Evolutionary conservation across 75 land plant genomes (phyloP).

Genomic region (Pinus albicaulis): DNA sequence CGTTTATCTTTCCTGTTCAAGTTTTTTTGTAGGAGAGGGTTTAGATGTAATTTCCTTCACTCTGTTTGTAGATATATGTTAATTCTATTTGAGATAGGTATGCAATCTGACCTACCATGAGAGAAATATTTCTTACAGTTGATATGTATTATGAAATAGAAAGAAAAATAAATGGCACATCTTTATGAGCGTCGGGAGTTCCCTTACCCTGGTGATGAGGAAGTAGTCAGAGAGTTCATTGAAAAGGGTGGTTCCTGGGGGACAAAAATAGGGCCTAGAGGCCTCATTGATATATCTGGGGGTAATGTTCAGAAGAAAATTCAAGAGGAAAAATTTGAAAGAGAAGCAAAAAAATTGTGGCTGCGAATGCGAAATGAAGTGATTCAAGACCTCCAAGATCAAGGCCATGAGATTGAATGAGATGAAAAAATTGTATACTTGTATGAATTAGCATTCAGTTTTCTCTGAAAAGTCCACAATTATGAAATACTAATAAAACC

Average conservation of each 20-base stretch:
- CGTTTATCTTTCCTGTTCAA: neutral
- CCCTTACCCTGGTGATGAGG: constrained; percentile 78
- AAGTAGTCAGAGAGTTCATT: constrained; percentile 72
- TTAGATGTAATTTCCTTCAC: neutral
- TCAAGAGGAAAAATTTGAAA: constrained; percentile 55
- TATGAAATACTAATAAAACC: neutral
- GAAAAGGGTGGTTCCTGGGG: constrained; percentile 65
- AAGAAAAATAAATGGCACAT: constrained; percentile 66
- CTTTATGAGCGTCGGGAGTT: constrained; percentile 59
- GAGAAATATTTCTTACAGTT: neutral
- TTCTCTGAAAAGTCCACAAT: neutral
- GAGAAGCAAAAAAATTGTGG: constrained; percentile 77
- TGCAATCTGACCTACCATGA: neutral
- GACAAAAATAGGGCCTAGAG: constrained; percentile 69
- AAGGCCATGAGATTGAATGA: constrained; percentile 59
- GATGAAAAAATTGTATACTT: neutral
- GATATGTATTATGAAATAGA: constrained; percentile 24
- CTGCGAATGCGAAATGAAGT: constrained; percentile 77
- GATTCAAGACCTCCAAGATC: constrained; percentile 62
- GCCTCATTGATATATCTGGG: constrained; percentile 33
- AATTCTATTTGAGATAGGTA: neutral
- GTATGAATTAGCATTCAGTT: neutral
- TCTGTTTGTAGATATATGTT: neutral
- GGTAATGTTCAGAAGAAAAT: constrained; percentile 40
- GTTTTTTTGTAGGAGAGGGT: neutral